Conservation (phyloP, 331 rosid genomes). For the Erythrophleum ivorense region DNA sequence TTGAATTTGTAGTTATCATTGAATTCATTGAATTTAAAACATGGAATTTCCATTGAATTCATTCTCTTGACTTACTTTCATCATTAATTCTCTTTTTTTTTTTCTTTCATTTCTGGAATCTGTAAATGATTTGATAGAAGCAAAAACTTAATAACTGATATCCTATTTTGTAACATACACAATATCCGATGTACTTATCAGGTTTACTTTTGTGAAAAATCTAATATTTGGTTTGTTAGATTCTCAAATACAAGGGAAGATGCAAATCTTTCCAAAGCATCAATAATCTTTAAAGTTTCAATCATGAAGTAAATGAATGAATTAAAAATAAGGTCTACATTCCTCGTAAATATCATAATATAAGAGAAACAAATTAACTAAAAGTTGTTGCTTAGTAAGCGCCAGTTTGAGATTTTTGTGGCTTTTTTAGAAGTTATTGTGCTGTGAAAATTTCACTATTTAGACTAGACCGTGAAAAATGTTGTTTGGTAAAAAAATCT, state of each 20-base stretch:
- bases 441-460: background rate
- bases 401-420: background rate
- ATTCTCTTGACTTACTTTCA: background rate
- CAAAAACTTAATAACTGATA: background rate
- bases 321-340: slow-evolving; percentile 7
- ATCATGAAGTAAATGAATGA: slow-evolving; percentile 54
- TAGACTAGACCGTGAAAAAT: background rate
- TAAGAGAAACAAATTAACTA: slow-evolving; percentile 10
- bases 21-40: background rate
- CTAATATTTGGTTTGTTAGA: background rate
- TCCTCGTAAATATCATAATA: slow-evolving; percentile 2
- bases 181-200: slow-evolving; percentile 8
- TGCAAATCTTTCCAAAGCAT: slow-evolving; percentile 66
- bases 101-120: background rate
- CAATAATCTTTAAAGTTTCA: slow-evolving; percentile 73
- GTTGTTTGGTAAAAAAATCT: background rate
- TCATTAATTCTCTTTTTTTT: background rate
- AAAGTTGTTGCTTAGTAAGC: background rate
- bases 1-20: too few relatives aligned
- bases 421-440: background rate
- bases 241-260: slow-evolving; percentile 33
- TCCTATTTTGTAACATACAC: background rate
- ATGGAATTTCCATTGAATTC: background rate
- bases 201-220: background rate
- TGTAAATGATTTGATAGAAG: background rate